phyloP scores from a whole-genome alignment of 192 early-diverging fungal species.

The Entophlyctis helioformis region DNA sequence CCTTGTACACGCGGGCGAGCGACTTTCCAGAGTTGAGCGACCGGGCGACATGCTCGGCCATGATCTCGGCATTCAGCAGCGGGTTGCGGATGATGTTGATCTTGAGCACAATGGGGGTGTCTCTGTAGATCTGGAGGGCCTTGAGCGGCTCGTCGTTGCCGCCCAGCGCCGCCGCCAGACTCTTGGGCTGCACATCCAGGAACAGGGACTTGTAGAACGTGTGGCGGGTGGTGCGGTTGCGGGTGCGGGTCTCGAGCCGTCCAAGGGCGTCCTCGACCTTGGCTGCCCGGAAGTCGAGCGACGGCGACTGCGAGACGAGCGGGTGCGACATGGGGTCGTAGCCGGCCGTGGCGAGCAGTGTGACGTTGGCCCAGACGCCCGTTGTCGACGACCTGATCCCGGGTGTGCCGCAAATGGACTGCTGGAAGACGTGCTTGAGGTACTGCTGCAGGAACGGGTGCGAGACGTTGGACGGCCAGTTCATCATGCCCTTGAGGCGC shows the following conservation, averaged over 20 bases:
- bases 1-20: slow-evolving; percentile 21
- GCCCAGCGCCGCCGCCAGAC: slow-evolving; percentile 7
- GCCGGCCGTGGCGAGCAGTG: slow-evolving; percentile 9
- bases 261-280: slow-evolving; percentile 21
- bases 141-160: slow-evolving; percentile 10
- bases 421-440: slow-evolving; percentile 40
- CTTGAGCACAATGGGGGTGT: slow-evolving; percentile 24
- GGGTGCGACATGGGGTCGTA: slow-evolving; percentile 1
- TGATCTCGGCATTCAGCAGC: slow-evolving; percentile 31
- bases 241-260: slow-evolving; percentile 17
- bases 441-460: slow-evolving; percentile 29
- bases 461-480: slow-evolving; percentile 38
- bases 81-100: slow-evolving; percentile 38
- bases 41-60: slow-evolving; percentile 27
- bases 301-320: background rate
- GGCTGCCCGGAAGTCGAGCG: slow-evolving; percentile 19
- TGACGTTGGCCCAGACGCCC: slow-evolving; percentile 40
- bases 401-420: slow-evolving; percentile 19
- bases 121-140: slow-evolving; percentile 27
- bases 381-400: slow-evolving; percentile 36
- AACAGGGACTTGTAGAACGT: slow-evolving; percentile 16
- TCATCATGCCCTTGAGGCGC: slow-evolving; percentile 25
- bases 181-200: slow-evolving; percentile 6
- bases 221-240: slow-evolving; percentile 7
- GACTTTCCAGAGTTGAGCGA: slow-evolving; percentile 7